Conservation (phyloP, 805 yeast genomes). For the Saturnispora serradocipensis region DNA sequence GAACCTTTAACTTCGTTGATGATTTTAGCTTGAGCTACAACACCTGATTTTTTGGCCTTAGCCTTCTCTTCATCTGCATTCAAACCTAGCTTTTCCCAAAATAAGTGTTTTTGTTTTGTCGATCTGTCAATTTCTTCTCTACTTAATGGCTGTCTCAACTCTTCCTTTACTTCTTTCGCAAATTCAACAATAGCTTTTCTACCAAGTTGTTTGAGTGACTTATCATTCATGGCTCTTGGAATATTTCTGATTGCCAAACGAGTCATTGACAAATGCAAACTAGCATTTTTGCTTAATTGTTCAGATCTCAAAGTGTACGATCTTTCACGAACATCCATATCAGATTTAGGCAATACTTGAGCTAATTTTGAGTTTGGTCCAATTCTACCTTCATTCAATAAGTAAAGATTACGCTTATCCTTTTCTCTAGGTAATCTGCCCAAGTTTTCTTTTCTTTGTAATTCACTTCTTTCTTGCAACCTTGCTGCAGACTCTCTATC, state of each 20-base stretch:
- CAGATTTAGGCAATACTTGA: slow-evolving; percentile 53
- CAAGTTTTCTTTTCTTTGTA: slow-evolving; percentile 59
- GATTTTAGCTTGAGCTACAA: slow-evolving; percentile 87
- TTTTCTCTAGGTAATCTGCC: slow-evolving; percentile 75
- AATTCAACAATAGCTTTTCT: slow-evolving; percentile 91
- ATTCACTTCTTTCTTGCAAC: slow-evolving; percentile 65
- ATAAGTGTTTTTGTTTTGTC: slow-evolving; percentile 44
- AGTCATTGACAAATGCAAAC: slow-evolving; percentile 86
- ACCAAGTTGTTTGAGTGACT: slow-evolving; percentile 82
- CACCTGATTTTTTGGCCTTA: slow-evolving; percentile 72
- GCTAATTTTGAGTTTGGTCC: slow-evolving; percentile 75
- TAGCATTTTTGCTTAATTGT: slow-evolving; percentile 84
- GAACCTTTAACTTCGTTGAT: slow-evolving; percentile 87
- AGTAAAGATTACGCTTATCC: slow-evolving; percentile 77
- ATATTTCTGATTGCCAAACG: slow-evolving; percentile 90
- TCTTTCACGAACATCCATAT: slow-evolving; percentile 80
- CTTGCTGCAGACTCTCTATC: slow-evolving; percentile 73
- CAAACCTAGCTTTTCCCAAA: slow-evolving; percentile 28
- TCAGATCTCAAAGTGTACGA: slow-evolving; percentile 79
- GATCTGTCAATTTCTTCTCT: slow-evolving; percentile 86
- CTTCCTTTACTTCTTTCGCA: slow-evolving; percentile 78
- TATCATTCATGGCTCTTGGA: slow-evolving; percentile 86
- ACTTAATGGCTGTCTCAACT: slow-evolving; percentile 69
- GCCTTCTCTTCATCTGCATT: slow-evolving; percentile 36
- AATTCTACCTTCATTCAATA: slow-evolving; percentile 91